These are phyloP conservation scores for Rhododendron henanense DNA, from an alignment of 148 eudicot genomes.

Conservation along the genomic window DNA sequence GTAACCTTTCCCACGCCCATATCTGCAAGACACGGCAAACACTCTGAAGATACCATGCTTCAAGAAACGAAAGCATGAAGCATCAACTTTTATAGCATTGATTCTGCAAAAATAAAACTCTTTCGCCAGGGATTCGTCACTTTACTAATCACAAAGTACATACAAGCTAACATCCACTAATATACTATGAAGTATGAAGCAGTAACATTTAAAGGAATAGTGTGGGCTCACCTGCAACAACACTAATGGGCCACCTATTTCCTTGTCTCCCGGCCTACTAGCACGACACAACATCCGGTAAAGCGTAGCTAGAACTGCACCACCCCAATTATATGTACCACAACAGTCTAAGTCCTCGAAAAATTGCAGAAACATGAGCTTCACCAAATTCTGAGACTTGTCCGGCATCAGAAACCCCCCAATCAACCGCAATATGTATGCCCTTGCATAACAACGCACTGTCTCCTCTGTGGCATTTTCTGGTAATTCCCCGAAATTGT, in stretches of 20 bases:
- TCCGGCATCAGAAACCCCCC: not conserved
- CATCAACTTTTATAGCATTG: not conserved
- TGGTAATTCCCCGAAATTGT: not conserved
- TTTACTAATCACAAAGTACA: not conserved
- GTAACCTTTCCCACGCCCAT: not conserved
- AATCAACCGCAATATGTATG: not conserved
- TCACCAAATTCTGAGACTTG: not conserved
- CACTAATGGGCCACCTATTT: not conserved
- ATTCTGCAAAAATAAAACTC: not conserved
- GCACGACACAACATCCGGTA: not conserved
- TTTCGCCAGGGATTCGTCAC: not conserved
- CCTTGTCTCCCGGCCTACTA: not conserved
- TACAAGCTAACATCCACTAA: not conserved
- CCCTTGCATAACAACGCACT: not conserved
- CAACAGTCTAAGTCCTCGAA: not conserved
- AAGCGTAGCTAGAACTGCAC: not conserved
- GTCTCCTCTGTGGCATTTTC: constrained; percentile 2
- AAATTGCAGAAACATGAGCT: not conserved
- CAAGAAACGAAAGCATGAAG: not conserved
- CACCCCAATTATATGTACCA: not conserved
- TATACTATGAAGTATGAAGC: not conserved
- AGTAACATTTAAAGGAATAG: not conserved
- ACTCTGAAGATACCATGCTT: not conserved
- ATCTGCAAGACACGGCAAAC: not conserved
- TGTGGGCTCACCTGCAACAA: not conserved